Evolutionary conservation across 2,329 filamentous ascomycete species (phyloP), one percentile per base, ranked within the genome.

Genomic region (Knoxdaviesia proteae): DNA sequence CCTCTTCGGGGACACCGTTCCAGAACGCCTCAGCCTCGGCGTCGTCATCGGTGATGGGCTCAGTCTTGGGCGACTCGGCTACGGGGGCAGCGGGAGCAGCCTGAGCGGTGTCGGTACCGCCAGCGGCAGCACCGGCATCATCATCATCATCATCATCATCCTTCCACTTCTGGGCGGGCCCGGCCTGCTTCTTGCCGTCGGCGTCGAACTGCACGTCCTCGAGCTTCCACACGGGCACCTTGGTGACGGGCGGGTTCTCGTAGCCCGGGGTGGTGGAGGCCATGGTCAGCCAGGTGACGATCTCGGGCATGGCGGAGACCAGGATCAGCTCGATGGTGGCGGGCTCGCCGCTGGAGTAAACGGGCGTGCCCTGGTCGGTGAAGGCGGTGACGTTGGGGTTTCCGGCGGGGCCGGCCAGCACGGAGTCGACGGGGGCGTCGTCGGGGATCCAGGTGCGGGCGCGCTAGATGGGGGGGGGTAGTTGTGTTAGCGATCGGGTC

Each of bases 291-390:
- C 77, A 86, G 36, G 60, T 56, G 2, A 84, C 56, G 31, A 82
- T 68, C 3, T 61, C 55, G 8, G 54, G 50, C 47, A 72, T 68
- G 0, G 70, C 67, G 7, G 54, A 55, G 8, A 78, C 61, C 42
- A 87, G 65, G 47, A 83, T 68, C 35, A 64, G 62, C 55, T 92
- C 82, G 6, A 61, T 60, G 51, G 74, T 64, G 34, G 64, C 53
- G 1, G 58, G 50, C 47, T 80, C 73, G 4, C 78, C 78, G 2
- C 77, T 70, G n/a, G 78, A 77, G 56, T 79, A 80, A 47, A 75
- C 68, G 5, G 80, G 79, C 48, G 73, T 80, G 5, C 79, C 78
- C 38, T 69, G 61, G 7, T 56, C 49, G 0, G 62, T 61, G 52
- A 65, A 61, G 35, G 53, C 49, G 2, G 48, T 44, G 3, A 60